A percentile compares a stretch with the other conserved stretches of the same genome.
Conservation (phyloP, 192 early-diverging fungal genomes). For the Coemansia sp. region DNA sequence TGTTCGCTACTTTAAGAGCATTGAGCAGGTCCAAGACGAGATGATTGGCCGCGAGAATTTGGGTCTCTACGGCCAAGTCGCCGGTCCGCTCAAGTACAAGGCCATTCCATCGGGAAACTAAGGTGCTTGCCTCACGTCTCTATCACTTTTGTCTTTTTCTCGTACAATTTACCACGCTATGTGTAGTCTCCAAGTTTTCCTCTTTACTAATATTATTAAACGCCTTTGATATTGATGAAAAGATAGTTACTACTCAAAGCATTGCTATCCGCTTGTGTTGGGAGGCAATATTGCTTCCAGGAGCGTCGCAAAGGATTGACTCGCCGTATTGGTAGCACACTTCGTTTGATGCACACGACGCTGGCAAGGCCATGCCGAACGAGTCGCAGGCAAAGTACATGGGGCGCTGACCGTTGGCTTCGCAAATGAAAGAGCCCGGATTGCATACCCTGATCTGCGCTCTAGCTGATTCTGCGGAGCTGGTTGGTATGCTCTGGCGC, state of each 20-base stretch:
- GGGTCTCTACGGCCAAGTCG: slow-evolving; percentile 68
- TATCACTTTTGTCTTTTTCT: not conserved
- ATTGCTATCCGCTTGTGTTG: slow-evolving; percentile 2
- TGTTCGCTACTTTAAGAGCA: slow-evolving; percentile 86
- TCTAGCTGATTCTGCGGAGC: not conserved
- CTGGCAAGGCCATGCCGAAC: slow-evolving; percentile 29
- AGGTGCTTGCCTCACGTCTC: not conserved
- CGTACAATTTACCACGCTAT: not conserved
- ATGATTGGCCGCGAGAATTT: slow-evolving; percentile 74
- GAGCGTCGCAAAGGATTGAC: slow-evolving; percentile 35
- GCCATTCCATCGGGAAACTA: slow-evolving; percentile 49
- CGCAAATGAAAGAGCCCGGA: slow-evolving; percentile 41
- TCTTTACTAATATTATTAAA: not conserved
- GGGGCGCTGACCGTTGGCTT: slow-evolving; percentile 25
- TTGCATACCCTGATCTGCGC: slow-evolving; percentile 14
- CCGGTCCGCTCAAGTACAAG: slow-evolving; percentile 54
- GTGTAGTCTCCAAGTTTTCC: not conserved
- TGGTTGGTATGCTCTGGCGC: not conserved
- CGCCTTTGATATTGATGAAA: not conserved
- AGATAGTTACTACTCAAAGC: not conserved
- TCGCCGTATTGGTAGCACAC: slow-evolving; percentile 42
- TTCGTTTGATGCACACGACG: slow-evolving; percentile 27
- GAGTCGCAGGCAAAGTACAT: slow-evolving; percentile 51
- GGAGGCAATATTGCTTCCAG: slow-evolving; percentile 3
- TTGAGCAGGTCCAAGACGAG: slow-evolving; percentile 80